A percentile compares a stretch with the other conserved stretches of the same genome.
Conservation (phyloP, 2,329 filamentous ascomycete genomes). For the Sporothrix brasiliensis region DNA sequence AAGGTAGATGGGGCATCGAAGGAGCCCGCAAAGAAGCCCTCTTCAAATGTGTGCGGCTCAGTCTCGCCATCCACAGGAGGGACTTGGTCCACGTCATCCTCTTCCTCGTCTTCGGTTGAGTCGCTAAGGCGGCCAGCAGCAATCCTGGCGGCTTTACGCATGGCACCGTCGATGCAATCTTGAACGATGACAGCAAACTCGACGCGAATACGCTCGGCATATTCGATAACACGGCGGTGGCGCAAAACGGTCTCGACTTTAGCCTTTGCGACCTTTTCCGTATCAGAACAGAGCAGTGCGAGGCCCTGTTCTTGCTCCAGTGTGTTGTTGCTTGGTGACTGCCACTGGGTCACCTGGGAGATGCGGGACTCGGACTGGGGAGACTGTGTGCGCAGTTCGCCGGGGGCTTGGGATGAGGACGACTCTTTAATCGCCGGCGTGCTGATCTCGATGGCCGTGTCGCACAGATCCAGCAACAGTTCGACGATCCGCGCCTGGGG, state of each 20-base stretch:
- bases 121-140: slow-evolving; percentile 83
- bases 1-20: slow-evolving; percentile 61
- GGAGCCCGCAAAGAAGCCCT: slow-evolving; percentile 59
- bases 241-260: slow-evolving; percentile 94
- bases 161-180: slow-evolving; percentile 90
- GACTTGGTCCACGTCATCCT: slow-evolving; percentile 46
- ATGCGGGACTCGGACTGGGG: slow-evolving; percentile 95
- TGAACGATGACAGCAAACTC: slow-evolving; percentile 93
- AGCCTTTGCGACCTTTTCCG: slow-evolving; percentile 76
- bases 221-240: slow-evolving; percentile 90
- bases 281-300: slow-evolving; percentile 84
- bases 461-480: slow-evolving; percentile 89
- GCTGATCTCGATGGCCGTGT: slow-evolving; percentile 93
- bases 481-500: slow-evolving; percentile 94
- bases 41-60: slow-evolving; percentile 51
- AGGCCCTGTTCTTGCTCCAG: slow-evolving; percentile 92
- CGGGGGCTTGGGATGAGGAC: slow-evolving; percentile 60
- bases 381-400: slow-evolving; percentile 88
- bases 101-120: slow-evolving; percentile 65
- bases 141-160: slow-evolving; percentile 86
- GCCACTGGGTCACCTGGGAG: slow-evolving; percentile 93
- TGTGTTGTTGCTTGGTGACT: slow-evolving; percentile 87
- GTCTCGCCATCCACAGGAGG: slow-evolving; percentile 40
- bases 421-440: slow-evolving; percentile 90
- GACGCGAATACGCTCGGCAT: slow-evolving; percentile 90